These are phyloP conservation scores for Fusarium praegraminearum DNA, from an alignment of 2,329 filamentous ascomycete genomes.

Conservation along the genomic window DNA sequence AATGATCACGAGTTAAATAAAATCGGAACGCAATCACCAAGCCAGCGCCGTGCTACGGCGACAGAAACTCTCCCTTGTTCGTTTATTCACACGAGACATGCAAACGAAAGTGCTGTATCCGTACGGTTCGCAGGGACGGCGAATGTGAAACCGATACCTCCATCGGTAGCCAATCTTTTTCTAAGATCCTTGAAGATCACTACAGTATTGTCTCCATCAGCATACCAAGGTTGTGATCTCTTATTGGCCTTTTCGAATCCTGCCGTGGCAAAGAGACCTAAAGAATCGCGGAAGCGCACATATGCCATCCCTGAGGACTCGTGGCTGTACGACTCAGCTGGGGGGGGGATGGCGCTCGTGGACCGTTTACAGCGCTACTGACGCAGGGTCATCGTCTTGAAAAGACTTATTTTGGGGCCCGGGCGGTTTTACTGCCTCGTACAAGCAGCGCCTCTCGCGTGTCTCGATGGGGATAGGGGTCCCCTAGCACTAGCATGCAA, in stretches of 20 bases:
- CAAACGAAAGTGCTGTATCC: neutral
- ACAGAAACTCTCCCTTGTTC: neutral
- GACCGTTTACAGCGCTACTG: neutral
- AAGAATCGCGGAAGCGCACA: neutral
- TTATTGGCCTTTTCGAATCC: neutral
- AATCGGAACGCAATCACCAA: conserved; percentile 3
- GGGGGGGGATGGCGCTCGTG: conserved; percentile 14
- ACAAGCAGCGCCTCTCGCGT: conserved; percentile 20
- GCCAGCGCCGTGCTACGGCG: neutral
- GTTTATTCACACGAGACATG: neutral
- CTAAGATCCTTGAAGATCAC: neutral
- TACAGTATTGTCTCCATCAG: neutral
- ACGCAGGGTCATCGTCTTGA: conserved; percentile 10
- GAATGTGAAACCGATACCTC: neutral
- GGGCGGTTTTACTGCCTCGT: conserved; percentile 22
- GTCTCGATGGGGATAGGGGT: conserved; percentile 8
- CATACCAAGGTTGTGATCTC: neutral
- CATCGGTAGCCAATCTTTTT: neutral
- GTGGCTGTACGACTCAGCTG: conserved; percentile 17
- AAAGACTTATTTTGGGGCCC: neutral
- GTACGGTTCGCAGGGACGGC: neutral
- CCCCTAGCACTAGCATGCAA: conserved; percentile 1
- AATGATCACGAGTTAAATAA: conserved; percentile 6
- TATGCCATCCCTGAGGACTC: neutral
- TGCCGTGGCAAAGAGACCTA: neutral